A percentile compares a stretch with the other conserved stretches of the same genome.
phyloP scores from a whole-genome alignment of 805 yeast species.

The Cyberlindnera petersonii region DNA sequence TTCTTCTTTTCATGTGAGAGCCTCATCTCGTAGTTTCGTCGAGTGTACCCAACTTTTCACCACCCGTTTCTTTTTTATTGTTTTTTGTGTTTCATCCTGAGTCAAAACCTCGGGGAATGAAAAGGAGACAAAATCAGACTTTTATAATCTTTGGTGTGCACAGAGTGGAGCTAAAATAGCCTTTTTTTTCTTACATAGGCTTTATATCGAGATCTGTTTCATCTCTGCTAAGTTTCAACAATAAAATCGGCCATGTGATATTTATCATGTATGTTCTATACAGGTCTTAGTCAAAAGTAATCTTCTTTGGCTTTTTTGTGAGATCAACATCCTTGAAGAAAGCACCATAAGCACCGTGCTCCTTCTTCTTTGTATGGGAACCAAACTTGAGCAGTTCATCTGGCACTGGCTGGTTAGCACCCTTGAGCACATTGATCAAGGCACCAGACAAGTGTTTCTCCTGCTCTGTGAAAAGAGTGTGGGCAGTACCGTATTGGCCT shows the following conservation, averaged over 20 bases:
- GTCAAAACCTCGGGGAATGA: too few species aligned
- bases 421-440: conserved; percentile 83
- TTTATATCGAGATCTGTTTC: too few species aligned
- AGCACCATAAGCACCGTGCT: conserved; percentile 97
- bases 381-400: conserved; percentile 93
- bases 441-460: conserved; percentile 97
- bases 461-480: conserved; percentile 92
- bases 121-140: too few species aligned
- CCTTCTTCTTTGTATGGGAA: conserved; percentile 96
- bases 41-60: too few species aligned
- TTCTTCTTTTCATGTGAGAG: too few species aligned
- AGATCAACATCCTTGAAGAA: conserved; percentile 91
- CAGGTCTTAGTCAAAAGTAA: conserved; percentile 50
- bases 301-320: conserved; percentile 81
- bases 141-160: too few species aligned
- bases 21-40: too few species aligned
- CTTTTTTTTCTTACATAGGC: too few species aligned
- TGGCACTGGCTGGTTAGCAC: conserved; percentile 94
- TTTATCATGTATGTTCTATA: background rate
- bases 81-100: too few species aligned
- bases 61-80: too few species aligned
- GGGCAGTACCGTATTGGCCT: conserved; percentile 91
- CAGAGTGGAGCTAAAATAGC: too few species aligned
- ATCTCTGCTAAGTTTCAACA: background rate
- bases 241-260: too few species aligned